Percentiles rank a stretch among this genome's conserved stretches.
These are phyloP conservation scores for Cyberlindnera mycetangii DNA, from an alignment of 805 yeast species.

Conservation along the genomic window DNA sequence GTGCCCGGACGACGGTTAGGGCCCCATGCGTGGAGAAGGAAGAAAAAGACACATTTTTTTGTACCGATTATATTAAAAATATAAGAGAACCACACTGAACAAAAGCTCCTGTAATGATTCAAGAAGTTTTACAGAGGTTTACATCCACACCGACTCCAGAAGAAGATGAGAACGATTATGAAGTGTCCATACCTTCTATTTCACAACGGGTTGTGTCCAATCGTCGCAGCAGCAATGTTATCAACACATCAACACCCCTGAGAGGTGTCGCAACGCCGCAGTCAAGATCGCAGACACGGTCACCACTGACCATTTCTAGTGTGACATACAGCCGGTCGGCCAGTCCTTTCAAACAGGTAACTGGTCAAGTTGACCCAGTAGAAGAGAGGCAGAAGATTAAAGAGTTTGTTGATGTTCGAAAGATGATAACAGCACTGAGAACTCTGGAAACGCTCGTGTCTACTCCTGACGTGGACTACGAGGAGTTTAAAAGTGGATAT, in stretches of 20 bases:
- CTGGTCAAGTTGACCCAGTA: background rate
- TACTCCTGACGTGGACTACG: conserved; percentile 5
- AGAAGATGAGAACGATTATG: conserved; percentile 19
- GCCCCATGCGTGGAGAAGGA: no score
- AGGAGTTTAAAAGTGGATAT: conserved; percentile 7
- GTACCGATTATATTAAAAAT: no score
- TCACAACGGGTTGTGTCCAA: conserved; percentile 12
- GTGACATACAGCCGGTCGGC: background rate
- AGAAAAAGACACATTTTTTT: background rate
- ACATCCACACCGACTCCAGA: conserved; percentile 13
- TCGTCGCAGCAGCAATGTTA: background rate
- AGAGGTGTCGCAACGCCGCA: background rate
- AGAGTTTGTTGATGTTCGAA: conserved; percentile 14
- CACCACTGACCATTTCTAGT: background rate
- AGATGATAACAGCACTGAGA: conserved; percentile 9
- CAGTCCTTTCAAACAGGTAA: background rate
- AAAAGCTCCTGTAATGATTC: conserved; percentile 7
- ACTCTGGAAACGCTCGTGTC: conserved; percentile 10
- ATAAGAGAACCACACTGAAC: background rate
- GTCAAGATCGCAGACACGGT: background rate
- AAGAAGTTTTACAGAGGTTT: conserved; percentile 11
- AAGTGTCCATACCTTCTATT: conserved; percentile 10
- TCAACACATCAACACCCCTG: conserved; percentile 1
- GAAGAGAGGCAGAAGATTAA: conserved; percentile 7
- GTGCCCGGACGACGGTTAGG: no score